These are phyloP conservation scores for Trichoderma arundinaceum DNA, from an alignment of 2,329 filamentous ascomycete species.

Conservation along the genomic window DNA sequence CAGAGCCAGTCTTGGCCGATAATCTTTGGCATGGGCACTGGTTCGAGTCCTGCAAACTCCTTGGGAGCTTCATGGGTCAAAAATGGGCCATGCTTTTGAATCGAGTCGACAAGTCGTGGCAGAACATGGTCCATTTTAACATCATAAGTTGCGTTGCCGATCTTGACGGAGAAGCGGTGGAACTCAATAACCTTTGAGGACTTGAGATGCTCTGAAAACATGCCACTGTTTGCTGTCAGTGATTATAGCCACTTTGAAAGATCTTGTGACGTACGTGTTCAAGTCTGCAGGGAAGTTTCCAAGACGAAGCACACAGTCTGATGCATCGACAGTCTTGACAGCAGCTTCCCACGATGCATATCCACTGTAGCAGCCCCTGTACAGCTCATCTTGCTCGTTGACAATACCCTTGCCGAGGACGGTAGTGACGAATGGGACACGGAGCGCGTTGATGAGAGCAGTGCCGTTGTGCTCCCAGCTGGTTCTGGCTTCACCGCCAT, in stretches of 20 bases:
- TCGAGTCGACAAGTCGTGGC: too few species aligned
- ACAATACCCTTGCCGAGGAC: conserved; percentile 10
- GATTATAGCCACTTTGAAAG: too few species aligned
- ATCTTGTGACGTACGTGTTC: neutral
- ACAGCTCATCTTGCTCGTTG: neutral
- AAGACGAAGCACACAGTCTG: conserved; percentile 34
- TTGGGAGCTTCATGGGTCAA: too few species aligned
- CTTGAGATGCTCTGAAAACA: conserved; percentile 15
- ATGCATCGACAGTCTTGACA: conserved; percentile 15
- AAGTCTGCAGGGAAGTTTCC: conserved; percentile 25
- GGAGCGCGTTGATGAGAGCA: conserved; percentile 3
- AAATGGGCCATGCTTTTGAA: neutral
- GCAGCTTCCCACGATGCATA: neutral
- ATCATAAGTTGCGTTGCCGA: neutral
- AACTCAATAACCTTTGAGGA: conserved; percentile 9
- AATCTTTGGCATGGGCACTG: too few species aligned
- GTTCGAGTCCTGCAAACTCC: too few species aligned
- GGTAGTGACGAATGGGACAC: neutral
- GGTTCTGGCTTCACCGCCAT: neutral
- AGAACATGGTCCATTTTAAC: too few species aligned
- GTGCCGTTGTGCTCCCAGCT: conserved; percentile 4
- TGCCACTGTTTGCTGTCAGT: neutral
- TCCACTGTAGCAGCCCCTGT: conserved; percentile 3
- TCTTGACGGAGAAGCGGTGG: conserved; percentile 4
- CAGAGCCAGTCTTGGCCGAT: neutral